Base-by-base conservation (phyloP, 2,329 filamentous ascomycete genomes). In the Elsinoe batatas region DNA sequence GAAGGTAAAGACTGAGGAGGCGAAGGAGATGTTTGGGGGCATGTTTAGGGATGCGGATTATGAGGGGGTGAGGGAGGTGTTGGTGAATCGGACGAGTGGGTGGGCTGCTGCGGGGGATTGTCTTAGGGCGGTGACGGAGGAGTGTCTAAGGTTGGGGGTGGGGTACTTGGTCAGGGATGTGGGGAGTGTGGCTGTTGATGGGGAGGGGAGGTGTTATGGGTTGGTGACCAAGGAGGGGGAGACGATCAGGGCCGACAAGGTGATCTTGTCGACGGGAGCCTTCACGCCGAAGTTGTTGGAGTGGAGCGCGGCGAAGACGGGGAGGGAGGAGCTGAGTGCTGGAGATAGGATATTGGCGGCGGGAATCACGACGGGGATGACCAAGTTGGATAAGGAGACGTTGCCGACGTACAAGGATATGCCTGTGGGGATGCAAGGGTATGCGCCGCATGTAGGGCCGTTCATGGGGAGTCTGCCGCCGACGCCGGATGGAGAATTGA, bases 91-190 rank as follows among this genome's bases (percentile, higher is more conserved):
- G 58, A 76, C 73, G 32, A 80, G 79, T 64, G 82, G 82, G 1
- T 85, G 80, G 79, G 81, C 76, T 5, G 79, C 79, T n/a, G 82
- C 82, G 1, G 79, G 78, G 2, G 79, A 83, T 60, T 74, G 75
- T 30, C 64, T 85, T 58, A 66, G 72, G 51, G 78, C 76, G 1
- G 73, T 83, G 7, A 83, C 79, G 1, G 72, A 75, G 33, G 71
- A 71, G 56, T 73, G 73, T 13, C 61, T 84, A 4, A 71, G 76
- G 46, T 65, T 80, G 5, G 82, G 82, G 1, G 81, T 84, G 58
- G 75, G 76, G 64, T 85, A 84, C 56, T 72, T 81, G 8, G 72
- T 71, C 0, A 78, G 75, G 13, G 77, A 82, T 55, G 74, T 79
- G 1, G 65, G 70, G 1, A 69, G 69, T 46, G 64, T 83, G 47